A percentile compares a stretch with the other conserved stretches of the same genome.
Conservation (phyloP, 805 yeast genomes). For the Scheffersomyces spartinae region DNA sequence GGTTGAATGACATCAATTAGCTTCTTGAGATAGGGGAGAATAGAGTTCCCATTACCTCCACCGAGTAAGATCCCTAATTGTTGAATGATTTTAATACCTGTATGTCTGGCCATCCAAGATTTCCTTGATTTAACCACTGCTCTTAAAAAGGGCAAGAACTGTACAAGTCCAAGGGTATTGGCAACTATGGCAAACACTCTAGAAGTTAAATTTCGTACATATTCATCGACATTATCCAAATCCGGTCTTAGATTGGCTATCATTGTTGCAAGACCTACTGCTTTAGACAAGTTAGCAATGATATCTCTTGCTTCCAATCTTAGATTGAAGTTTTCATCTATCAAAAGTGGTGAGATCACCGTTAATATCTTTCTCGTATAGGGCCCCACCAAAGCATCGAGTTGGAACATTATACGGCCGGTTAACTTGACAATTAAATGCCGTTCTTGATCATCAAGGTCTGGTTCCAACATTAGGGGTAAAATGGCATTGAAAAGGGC, state of each 20-base stretch:
- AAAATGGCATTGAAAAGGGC: slow-evolving; percentile 57
- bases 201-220: slow-evolving; percentile 64
- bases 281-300: slow-evolving; percentile 60
- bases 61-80: slow-evolving; percentile 64
- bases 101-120: slow-evolving; percentile 74
- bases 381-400: slow-evolving; percentile 60
- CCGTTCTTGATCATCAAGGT: slow-evolving; percentile 71
- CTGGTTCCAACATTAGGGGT: slow-evolving; percentile 63
- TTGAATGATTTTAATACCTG: slow-evolving; percentile 69
- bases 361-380: slow-evolving; percentile 59
- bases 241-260: slow-evolving; percentile 73
- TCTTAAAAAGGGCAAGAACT: slow-evolving; percentile 64
- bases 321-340: slow-evolving; percentile 69
- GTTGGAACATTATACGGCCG: slow-evolving; percentile 53
- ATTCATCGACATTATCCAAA: slow-evolving; percentile 73
- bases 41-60: slow-evolving; percentile 36
- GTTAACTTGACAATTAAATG: slow-evolving; percentile 70
- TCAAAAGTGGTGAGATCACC: slow-evolving; percentile 67
- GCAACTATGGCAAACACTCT: slow-evolving; percentile 79
- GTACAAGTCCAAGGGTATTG: slow-evolving; percentile 60
- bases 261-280: slow-evolving; percentile 75
- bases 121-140: slow-evolving; percentile 72
- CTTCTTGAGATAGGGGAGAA: slow-evolving; percentile 61
- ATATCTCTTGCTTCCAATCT: slow-evolving; percentile 74
- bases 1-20: slow-evolving; percentile 50